These are phyloP conservation scores for Bipolaris zeicola DNA, from an alignment of 2,329 filamentous ascomycete genomes.

Conservation along the genomic window DNA sequence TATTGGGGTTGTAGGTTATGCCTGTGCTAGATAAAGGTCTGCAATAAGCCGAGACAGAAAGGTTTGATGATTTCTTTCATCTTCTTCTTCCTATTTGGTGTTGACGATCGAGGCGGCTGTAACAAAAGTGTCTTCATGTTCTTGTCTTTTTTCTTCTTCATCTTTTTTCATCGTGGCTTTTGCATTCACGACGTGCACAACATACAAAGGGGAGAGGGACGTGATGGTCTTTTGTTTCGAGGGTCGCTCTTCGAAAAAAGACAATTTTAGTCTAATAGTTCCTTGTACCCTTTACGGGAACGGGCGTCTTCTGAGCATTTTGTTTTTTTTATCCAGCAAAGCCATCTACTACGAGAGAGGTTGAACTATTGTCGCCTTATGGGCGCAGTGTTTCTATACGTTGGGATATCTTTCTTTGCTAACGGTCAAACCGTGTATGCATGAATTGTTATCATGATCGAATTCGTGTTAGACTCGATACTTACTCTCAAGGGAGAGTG, in stretches of 20 bases:
- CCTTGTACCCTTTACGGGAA: neutral
- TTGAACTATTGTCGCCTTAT: neutral
- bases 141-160: neutral
- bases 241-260: neutral
- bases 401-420: neutral
- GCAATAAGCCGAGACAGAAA: slow-evolving; percentile 11
- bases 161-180: neutral
- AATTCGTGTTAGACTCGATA: no score
- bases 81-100: neutral
- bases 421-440: neutral
- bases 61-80: neutral
- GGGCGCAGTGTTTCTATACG: neutral
- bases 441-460: neutral
- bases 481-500: no score
- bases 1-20: slow-evolving; percentile 29
- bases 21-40: slow-evolving; percentile 37
- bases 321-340: neutral
- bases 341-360: neutral
- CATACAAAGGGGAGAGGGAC: neutral
- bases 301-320: neutral
- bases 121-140: slow-evolving; percentile 10
- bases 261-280: slow-evolving; percentile 1
- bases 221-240: neutral
- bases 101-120: neutral
- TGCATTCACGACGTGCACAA: neutral